A percentile compares a stretch with the other conserved stretches of the same genome.
Evolutionary conservation across 306 rosid species (phyloP).

Genomic region (Pyrus pyrifolia): DNA sequence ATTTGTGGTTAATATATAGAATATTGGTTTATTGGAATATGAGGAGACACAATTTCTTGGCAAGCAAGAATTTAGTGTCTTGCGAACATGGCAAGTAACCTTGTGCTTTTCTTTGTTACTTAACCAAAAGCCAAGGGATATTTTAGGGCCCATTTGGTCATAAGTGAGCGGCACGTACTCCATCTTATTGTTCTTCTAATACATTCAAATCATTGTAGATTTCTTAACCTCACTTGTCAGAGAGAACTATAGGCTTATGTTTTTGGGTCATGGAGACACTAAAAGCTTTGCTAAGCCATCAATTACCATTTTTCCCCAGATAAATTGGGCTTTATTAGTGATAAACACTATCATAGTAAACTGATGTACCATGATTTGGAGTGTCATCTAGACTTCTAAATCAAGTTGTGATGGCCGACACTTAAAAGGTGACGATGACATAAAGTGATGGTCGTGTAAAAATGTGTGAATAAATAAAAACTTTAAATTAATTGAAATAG

Average conservation of each 20-base stretch:
- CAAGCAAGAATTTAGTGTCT: background rate
- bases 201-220: background rate
- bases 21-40: background rate
- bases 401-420: too few species aligned
- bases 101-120: background rate
- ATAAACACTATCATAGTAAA: background rate
- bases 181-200: background rate
- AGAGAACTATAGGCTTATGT: background rate
- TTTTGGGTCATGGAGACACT: background rate
- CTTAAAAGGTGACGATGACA: too few species aligned
- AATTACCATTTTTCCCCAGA: too few species aligned
- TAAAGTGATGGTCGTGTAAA: too few species aligned
- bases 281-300: too few species aligned
- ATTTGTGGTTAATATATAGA: background rate
- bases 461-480: too few species aligned
- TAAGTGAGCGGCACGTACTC: background rate
- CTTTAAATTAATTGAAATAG: too few species aligned
- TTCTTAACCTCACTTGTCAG: background rate
- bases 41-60: background rate
- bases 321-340: background rate
- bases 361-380: too few species aligned
- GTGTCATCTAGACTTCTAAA: too few species aligned
- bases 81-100: background rate
- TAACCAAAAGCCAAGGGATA: background rate
- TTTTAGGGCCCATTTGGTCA: background rate